A percentile compares a stretch with the other conserved stretches of the same genome.
Conservation (phyloP, 768 basidiomycete genomes). For the Pholiota conissans region DNA sequence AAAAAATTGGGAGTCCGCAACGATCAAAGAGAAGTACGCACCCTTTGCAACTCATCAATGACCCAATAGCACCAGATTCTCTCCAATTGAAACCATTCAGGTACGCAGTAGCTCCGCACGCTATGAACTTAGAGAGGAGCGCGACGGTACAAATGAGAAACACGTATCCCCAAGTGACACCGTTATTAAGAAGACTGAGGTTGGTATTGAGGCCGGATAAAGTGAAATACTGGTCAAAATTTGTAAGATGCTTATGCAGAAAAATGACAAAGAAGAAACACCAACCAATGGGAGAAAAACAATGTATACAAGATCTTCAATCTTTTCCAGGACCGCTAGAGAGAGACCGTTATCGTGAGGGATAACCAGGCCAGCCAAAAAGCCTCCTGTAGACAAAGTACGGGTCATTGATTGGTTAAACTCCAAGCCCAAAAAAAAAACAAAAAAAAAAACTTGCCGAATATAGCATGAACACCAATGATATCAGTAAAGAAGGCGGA, state of each 20-base stretch:
- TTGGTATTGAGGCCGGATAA: constrained; percentile 70
- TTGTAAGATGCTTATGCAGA: neutral
- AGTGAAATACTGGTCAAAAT: constrained; percentile 12
- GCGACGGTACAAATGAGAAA: constrained; percentile 73
- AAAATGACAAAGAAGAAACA: neutral
- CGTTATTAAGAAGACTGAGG: constrained; percentile 72
- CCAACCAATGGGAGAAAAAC: constrained; percentile 76
- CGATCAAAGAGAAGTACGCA: constrained; percentile 27
- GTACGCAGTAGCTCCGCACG: constrained; percentile 63
- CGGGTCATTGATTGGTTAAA: constrained; percentile 18
- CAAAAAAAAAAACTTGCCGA: constrained; percentile 37
- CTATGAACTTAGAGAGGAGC: constrained; percentile 79
- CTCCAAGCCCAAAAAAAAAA: too few relatives aligned
- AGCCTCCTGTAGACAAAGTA: constrained; percentile 57
- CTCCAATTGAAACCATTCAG: constrained; percentile 64
- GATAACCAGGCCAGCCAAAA: constrained; percentile 79
- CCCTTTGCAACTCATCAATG: constrained; percentile 92
- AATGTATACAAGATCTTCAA: constrained; percentile 82
- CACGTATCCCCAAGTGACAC: constrained; percentile 80
- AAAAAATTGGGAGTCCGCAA: neutral
- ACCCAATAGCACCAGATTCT: constrained; percentile 80
- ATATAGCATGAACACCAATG: constrained; percentile 77
- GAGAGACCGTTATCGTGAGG: constrained; percentile 83
- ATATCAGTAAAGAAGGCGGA: constrained; percentile 87
- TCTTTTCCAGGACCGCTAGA: constrained; percentile 76